These are phyloP conservation scores for Corinectria fuckeliana DNA, from an alignment of 2,329 filamentous ascomycete genomes.

Conservation along the genomic window DNA sequence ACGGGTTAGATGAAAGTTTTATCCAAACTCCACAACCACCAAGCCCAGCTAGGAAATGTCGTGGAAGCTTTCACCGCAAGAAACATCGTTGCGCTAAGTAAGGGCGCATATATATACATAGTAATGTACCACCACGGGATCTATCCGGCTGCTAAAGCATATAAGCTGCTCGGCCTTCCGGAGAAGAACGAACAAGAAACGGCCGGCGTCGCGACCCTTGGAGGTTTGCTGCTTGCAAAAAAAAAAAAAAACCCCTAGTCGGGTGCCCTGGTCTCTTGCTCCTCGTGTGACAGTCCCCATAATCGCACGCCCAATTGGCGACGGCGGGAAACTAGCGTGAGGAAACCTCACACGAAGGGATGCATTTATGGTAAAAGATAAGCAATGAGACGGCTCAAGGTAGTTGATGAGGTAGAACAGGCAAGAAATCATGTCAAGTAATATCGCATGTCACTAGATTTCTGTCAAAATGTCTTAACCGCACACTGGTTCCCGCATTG, in stretches of 20 bases:
- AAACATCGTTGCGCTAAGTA: neutral
- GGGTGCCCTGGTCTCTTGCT: neutral
- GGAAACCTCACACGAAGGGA: neutral
- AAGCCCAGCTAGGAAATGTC: neutral
- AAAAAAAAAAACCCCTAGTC: neutral
- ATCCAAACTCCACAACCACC: neutral
- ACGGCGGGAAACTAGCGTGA: slow-evolving; percentile 9
- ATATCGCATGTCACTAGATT: no score
- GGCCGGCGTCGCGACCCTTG: neutral
- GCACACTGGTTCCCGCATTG: no score
- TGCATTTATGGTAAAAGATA: neutral
- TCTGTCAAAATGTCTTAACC: no score
- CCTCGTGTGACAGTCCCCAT: neutral
- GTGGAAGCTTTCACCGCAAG: neutral
- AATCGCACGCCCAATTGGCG: slow-evolving; percentile 10
- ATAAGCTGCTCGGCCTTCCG: slow-evolving; percentile 4
- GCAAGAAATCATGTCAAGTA: no score
- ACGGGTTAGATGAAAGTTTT: neutral
- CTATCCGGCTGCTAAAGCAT: neutral
- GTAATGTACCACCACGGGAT: neutral
- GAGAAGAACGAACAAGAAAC: neutral
- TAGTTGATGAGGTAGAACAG: no score
- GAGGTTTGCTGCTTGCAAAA: no score
- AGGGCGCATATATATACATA: neutral
- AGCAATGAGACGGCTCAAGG: neutral